Conservation (phyloP, 2,329 filamentous ascomycete genomes). For the Coniosporium tulheliwenetii region DNA sequence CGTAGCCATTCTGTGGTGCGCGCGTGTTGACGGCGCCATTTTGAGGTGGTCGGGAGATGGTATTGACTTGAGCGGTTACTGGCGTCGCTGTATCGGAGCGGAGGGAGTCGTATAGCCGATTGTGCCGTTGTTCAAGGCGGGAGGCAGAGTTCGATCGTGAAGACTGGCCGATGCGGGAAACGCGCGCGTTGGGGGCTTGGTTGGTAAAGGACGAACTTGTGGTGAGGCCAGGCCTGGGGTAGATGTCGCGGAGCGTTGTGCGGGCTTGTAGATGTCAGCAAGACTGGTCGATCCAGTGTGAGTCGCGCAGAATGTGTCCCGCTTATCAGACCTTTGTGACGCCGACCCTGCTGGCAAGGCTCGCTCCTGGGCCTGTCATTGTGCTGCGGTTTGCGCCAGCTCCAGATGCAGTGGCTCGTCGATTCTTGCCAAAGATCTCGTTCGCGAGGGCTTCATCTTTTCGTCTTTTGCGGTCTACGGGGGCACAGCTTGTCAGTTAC, state of each 20-base stretch:
- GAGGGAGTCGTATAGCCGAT: slow-evolving; percentile 23
- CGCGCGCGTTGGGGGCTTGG: slow-evolving; percentile 30
- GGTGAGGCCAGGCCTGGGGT: slow-evolving; percentile 6
- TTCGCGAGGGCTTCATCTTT: slow-evolving; percentile 58
- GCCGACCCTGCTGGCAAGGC: slow-evolving; percentile 57
- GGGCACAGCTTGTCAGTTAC: not conserved
- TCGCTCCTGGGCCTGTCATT: slow-evolving; percentile 25
- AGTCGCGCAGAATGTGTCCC: not conserved
- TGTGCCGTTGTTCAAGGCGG: slow-evolving; percentile 24
- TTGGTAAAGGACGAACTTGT: slow-evolving; percentile 42
- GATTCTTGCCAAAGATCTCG: slow-evolving; percentile 49
- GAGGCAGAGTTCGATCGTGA: slow-evolving; percentile 22
- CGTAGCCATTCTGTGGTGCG: slow-evolving; percentile 1
- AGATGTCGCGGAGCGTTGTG: slow-evolving; percentile 1
- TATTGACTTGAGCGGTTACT: slow-evolving; percentile 5
- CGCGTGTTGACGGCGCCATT: too few relatives aligned
- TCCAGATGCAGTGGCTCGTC: slow-evolving; percentile 42
- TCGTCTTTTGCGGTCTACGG: slow-evolving; percentile 49
- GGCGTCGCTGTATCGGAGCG: slow-evolving; percentile 15
- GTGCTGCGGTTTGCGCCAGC: slow-evolving; percentile 24
- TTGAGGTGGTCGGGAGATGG: slow-evolving; percentile 11
- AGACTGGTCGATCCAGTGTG: not conserved
- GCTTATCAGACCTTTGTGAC: slow-evolving; percentile 46
- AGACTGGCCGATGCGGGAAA: slow-evolving; percentile 16
- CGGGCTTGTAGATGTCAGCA: not conserved